phyloP scores from a whole-genome alignment of 331 rosid genomes.

The Erythrophleum ivorense region DNA sequence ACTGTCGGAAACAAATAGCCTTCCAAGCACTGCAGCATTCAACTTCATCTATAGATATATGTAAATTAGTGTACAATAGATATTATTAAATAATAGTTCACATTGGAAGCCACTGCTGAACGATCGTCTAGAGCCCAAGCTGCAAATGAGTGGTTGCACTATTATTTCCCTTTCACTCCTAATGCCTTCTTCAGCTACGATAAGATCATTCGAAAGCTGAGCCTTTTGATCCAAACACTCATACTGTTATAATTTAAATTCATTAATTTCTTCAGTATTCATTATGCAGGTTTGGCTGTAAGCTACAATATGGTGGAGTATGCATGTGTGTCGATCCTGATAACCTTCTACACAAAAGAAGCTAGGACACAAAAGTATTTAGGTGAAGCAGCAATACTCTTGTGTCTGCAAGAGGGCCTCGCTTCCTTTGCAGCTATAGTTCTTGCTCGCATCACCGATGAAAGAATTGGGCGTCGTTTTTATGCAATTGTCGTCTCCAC shows the following conservation, averaged over 20 bases:
- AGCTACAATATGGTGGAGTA: conserved; percentile 9
- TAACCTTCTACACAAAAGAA: neutral
- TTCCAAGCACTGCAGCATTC: neutral
- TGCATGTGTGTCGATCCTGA: neutral
- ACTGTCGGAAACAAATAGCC: neutral
- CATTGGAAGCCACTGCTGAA: neutral
- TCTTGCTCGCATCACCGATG: neutral
- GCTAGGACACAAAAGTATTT: neutral
- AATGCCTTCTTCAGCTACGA: neutral
- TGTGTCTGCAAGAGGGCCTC: conserved; percentile 6
- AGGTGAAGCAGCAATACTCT: neutral
- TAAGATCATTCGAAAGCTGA: neutral
- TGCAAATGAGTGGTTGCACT: neutral
- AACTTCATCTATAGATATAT: neutral
- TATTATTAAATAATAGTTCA: neutral
- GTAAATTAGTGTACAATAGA: no score
- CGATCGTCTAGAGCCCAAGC: neutral
- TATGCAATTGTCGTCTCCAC: neutral
- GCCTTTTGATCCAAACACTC: neutral
- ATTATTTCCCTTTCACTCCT: neutral
- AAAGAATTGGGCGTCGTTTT: neutral
- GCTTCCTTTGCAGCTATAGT: neutral
- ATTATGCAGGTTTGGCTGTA: neutral
- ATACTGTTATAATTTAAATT: neutral
- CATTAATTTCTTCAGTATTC: neutral